phyloP scores from a whole-genome alignment of 305 asterid species.

The Solanum hybrid region DNA sequence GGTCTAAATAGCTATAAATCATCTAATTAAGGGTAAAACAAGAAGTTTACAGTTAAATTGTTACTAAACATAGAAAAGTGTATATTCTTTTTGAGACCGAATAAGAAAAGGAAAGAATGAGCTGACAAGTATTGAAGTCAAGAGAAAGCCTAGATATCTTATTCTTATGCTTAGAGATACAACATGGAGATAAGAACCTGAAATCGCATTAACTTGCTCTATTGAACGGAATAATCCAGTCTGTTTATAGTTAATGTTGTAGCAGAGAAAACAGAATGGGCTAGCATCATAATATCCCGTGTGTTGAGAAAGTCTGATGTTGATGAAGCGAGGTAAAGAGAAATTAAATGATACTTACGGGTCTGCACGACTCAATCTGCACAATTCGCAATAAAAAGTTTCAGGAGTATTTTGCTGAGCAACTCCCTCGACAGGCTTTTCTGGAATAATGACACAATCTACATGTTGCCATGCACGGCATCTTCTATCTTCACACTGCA shows the following conservation, averaged over 20 bases:
- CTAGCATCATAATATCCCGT: neutral
- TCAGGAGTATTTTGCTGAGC: conserved; percentile 51
- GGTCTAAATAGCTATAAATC: neutral
- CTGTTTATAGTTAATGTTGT: neutral
- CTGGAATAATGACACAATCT: conserved; percentile 74
- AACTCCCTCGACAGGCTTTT: conserved; percentile 55
- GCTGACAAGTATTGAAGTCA: neutral
- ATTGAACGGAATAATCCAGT: neutral
- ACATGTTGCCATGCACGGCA: conserved; percentile 92
- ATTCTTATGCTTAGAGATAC: neutral
- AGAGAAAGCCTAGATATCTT: neutral
- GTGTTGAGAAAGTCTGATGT: neutral
- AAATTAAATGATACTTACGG: conserved; percentile 55
- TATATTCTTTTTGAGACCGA: neutral
- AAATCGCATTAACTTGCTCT: neutral
- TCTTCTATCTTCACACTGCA: conserved; percentile 88
- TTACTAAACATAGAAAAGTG: neutral
- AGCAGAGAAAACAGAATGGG: neutral
- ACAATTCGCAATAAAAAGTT: conserved; percentile 72
- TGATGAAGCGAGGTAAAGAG: neutral
- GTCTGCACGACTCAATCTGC: conserved; percentile 81
- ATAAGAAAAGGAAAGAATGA: neutral
- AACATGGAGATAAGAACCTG: neutral
- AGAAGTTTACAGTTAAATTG: neutral
- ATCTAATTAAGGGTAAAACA: neutral